Base-by-base conservation (phyloP, 73 alveolate species). In the Paramecium sonneborni region DNA sequence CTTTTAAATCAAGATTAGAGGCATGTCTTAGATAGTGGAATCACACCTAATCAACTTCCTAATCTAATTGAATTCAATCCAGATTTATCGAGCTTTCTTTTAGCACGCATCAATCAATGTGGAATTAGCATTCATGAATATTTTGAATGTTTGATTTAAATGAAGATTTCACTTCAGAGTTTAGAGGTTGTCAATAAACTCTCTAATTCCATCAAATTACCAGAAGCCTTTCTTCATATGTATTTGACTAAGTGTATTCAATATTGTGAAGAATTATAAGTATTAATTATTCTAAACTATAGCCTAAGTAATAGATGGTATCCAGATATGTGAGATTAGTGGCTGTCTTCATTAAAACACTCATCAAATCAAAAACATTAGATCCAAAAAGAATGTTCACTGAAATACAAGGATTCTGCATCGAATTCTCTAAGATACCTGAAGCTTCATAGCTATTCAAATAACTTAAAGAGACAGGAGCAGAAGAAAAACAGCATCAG, bases 341-440 rank as follows among this genome's bases (percentile, higher is more conserved):
- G 3, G 39, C 87, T 28, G 55, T 74, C 35, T 74, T 74, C 41
- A 35, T 74, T 8, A 74, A 74, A 74, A 21, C 55, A 8, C 34
- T 74, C 23, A 74, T 74, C 56, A 74, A 74, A 35, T 32, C 62
- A 30, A 74, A 74, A 74, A 35, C 46, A 0, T n/a, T 74, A 24
- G 87, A 74, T 10, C 87, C 87, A 10, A 74, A 74, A 35, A 35
- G 15, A 32, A 21, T 34, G 32, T 74, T 32, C 46, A 38, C 87
- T 74, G 87, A 74, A 35, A 24, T 74, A n/a, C 18, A 74, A 67
- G 84, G 84, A 30, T 67, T 67, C 84, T 67, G 84, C 44, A 67
- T 67, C 44, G 84, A 67, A 44, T 67, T 67, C 32, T 67, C 84
- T 21, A 67, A 67, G 84, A 32, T 67, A 67, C 48, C 84, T 67